These are phyloP conservation scores for Heritiera fomes DNA, from an alignment of 345 rosid species.

Conservation along the genomic window DNA sequence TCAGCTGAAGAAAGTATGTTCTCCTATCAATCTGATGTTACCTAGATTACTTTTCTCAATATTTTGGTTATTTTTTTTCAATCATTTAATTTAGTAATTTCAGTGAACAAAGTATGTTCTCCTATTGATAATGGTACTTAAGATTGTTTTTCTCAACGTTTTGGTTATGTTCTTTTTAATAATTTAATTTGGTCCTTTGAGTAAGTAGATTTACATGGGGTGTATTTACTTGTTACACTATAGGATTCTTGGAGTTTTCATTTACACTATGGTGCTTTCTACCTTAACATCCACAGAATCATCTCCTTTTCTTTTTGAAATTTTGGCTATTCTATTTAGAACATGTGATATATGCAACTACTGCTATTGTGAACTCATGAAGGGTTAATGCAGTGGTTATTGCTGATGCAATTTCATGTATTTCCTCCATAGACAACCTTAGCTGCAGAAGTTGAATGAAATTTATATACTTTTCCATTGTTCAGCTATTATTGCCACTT, in stretches of 20 bases:
- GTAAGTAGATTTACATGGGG: conserved; percentile 7
- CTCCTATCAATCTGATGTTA: background rate
- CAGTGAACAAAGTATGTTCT: conserved; percentile 19
- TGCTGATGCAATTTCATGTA: background rate
- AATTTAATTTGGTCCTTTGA: conserved; percentile 14
- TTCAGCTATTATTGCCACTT: background rate
- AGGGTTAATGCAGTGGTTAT: background rate
- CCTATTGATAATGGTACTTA: background rate
- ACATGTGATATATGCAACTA: conserved; percentile 7
- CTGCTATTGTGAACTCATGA: conserved; percentile 1
- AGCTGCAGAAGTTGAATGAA: background rate
- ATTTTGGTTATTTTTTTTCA: conserved; percentile 10
- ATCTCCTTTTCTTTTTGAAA: background rate
- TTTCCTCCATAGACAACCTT: background rate
- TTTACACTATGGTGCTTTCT: background rate
- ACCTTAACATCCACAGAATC: background rate
- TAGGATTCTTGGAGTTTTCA: conserved; percentile 8
- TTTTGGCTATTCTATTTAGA: background rate
- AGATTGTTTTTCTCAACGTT: conserved; percentile 13
- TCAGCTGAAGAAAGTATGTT: conserved; percentile 31
- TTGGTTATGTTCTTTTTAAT: conserved; percentile 13
- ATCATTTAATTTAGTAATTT: conserved; percentile 18
- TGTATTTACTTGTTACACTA: background rate
- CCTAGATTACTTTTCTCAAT: conserved; percentile 7
- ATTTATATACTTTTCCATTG: background rate